Conservation (phyloP, 108 stramenopile genomes). For the Fragilariopsis cylindrus region DNA sequence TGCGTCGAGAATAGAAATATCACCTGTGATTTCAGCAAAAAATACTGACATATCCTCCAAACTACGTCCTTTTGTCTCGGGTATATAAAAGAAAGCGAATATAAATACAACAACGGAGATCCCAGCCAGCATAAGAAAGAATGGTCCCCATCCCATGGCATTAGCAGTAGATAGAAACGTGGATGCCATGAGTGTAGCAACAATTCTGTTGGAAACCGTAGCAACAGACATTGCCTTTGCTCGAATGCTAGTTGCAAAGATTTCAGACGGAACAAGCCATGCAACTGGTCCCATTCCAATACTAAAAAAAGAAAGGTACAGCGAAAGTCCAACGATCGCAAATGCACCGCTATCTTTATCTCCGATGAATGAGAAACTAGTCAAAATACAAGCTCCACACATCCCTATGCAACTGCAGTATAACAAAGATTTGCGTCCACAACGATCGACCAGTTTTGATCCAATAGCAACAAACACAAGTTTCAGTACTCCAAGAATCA, state of each 20-base stretch:
- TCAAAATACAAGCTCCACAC: slow-evolving; percentile 45
- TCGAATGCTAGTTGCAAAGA: slow-evolving; percentile 80
- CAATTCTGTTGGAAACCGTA: slow-evolving; percentile 77
- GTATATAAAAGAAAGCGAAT: slow-evolving; percentile 68
- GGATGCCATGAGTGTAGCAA: slow-evolving; percentile 77
- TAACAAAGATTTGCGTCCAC: slow-evolving; percentile 73
- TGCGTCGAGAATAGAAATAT: slow-evolving; percentile 65
- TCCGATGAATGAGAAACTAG: slow-evolving; percentile 44
- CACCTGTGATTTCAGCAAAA: slow-evolving; percentile 86
- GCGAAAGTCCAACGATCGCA: slow-evolving; percentile 36
- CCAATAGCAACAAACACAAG: slow-evolving; percentile 61
- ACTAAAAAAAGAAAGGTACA: slow-evolving; percentile 82
- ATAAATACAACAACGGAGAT: slow-evolving; percentile 54
- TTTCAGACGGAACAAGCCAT: slow-evolving; percentile 87
- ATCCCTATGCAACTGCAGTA: slow-evolving; percentile 58
- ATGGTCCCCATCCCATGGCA: slow-evolving; percentile 57
- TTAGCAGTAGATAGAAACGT: slow-evolving; percentile 80
- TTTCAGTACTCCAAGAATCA: slow-evolving; percentile 69
- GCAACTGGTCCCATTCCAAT: slow-evolving; percentile 84
- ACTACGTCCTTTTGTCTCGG: slow-evolving; percentile 81
- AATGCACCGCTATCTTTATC: neutral
- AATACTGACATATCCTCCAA: slow-evolving; percentile 87
- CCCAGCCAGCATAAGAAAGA: slow-evolving; percentile 64
- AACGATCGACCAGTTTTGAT: slow-evolving; percentile 63
- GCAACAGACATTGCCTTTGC: slow-evolving; percentile 89